These are phyloP conservation scores for Penicillium alfredii DNA, from an alignment of 495 filamentous ascomycete genomes.

Conservation along the genomic window DNA sequence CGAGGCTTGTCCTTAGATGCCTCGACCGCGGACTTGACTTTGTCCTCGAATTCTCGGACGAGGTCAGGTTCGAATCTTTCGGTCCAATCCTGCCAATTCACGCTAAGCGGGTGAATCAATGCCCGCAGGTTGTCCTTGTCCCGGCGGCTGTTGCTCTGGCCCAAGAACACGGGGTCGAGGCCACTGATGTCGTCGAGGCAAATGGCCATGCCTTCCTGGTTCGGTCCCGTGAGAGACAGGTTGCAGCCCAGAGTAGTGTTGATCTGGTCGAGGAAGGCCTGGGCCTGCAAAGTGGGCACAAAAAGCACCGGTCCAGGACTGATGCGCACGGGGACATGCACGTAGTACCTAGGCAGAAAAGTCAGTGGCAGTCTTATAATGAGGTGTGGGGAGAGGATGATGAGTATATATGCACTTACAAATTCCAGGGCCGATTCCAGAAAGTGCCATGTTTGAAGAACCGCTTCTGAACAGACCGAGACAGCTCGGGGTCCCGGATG, in stretches of 20 bases:
- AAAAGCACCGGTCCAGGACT: constrained; percentile 51
- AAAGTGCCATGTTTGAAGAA: constrained; percentile 56
- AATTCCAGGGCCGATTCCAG: constrained; percentile 59
- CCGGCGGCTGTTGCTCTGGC: constrained; percentile 37
- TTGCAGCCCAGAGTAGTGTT: constrained; percentile 43
- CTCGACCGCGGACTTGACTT: constrained; percentile 44
- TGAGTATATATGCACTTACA: constrained; percentile 66
- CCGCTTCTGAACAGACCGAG: constrained; percentile 41
- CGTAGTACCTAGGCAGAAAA: constrained; percentile 76
- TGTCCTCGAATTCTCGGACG: constrained; percentile 41
- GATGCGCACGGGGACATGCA: constrained; percentile 44
- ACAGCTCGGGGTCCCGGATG: constrained; percentile 40
- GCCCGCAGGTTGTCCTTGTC: constrained; percentile 30
- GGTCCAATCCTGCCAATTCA: constrained; percentile 18
- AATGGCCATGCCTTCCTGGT: constrained; percentile 45
- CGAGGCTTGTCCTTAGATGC: constrained; percentile 32
- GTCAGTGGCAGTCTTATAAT: no score
- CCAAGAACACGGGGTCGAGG: constrained; percentile 59
- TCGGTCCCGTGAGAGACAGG: constrained; percentile 46
- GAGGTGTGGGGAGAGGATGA: no score
- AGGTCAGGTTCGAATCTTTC: constrained; percentile 40
- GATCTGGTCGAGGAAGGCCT: constrained; percentile 52
- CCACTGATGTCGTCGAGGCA: constrained; percentile 50
- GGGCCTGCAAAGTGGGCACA: constrained; percentile 57
- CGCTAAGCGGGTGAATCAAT: constrained; percentile 21